phyloP scores from a whole-genome alignment of 2,329 filamentous ascomycete species.

The Coniochaeta prunicola region DNA sequence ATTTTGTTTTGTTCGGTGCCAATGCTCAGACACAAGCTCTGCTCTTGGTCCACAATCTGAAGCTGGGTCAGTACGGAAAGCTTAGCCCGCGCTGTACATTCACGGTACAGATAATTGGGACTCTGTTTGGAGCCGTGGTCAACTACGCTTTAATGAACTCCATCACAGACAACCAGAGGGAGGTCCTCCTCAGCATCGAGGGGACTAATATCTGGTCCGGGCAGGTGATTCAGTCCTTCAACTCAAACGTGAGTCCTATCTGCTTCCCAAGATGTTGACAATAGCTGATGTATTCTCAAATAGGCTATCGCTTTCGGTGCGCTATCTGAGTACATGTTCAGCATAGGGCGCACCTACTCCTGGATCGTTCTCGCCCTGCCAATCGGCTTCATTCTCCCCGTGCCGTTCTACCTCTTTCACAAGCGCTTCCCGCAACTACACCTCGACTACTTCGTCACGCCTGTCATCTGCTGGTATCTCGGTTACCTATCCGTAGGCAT shows the following conservation, averaged over 20 bases:
- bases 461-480: constrained; percentile 33
- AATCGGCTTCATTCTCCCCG: constrained; percentile 32
- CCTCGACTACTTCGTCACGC: constrained; percentile 29
- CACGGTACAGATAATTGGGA: constrained; percentile 32
- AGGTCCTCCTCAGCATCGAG: constrained; percentile 30
- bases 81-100: constrained; percentile 35
- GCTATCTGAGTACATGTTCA: constrained; percentile 34
- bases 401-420: constrained; percentile 26
- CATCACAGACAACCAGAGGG: constrained; percentile 33
- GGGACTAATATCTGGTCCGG: constrained; percentile 40
- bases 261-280: background rate
- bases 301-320: constrained; percentile 17
- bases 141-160: constrained; percentile 38
- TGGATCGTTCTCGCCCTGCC: constrained; percentile 31
- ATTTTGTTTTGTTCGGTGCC: constrained; percentile 30
- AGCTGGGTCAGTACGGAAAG: constrained; percentile 29
- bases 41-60: constrained; percentile 24
- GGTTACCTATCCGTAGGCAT: constrained; percentile 34
- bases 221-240: constrained; percentile 38
- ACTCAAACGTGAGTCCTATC: constrained; percentile 21
- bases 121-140: constrained; percentile 31
- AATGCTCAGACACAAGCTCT: constrained; percentile 25
- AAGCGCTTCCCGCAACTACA: constrained; percentile 18
- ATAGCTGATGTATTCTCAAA: no score
- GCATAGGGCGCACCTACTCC: constrained; percentile 26